phyloP scores from a whole-genome alignment of 345 rosid species.

The Acer campestre region DNA sequence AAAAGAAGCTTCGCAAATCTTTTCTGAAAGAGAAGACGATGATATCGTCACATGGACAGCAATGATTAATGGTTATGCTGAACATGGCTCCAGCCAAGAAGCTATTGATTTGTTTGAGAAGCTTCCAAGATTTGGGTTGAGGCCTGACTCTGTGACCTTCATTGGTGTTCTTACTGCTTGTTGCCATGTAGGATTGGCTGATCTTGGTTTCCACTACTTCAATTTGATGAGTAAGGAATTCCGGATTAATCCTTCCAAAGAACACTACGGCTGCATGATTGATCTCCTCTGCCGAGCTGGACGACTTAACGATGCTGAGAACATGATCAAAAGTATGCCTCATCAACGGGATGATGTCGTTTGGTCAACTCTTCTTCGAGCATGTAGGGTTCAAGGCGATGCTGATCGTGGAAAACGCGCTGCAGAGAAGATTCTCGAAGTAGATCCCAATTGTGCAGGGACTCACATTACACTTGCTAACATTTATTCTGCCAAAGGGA shows the following conservation, averaged over 20 bases:
- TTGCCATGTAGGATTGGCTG: conserved; percentile 78
- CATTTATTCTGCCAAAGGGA: conserved; percentile 68
- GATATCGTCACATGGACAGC: conserved; percentile 82
- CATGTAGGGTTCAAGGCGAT: conserved; percentile 63
- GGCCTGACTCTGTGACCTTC: conserved; percentile 76
- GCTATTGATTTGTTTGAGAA: conserved; percentile 76
- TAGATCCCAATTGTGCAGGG: conserved; percentile 71
- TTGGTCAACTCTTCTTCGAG: conserved; percentile 83
- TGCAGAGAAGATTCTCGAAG: conserved; percentile 66
- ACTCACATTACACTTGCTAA: conserved; percentile 82
- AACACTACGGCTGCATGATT: conserved; percentile 91
- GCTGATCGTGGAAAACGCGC: conserved; percentile 62
- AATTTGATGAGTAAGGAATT: conserved; percentile 52
- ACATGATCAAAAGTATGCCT: conserved; percentile 72
- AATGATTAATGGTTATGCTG: conserved; percentile 91
- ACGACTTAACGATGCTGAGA: conserved; percentile 68
- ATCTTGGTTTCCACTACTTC: conserved; percentile 78
- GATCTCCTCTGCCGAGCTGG: conserved; percentile 89
- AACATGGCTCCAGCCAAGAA: conserved; percentile 74
- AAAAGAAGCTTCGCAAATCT: conserved; percentile 65
- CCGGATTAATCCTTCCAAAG: conserved; percentile 59
- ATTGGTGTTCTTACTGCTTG: conserved; percentile 87
- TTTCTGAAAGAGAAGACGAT: conserved; percentile 47
- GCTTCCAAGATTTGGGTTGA: conserved; percentile 50
- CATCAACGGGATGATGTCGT: conserved; percentile 71